Base-by-base conservation (phyloP, 2,329 filamentous ascomycete species). In the Cladorrhinum sp. region DNA sequence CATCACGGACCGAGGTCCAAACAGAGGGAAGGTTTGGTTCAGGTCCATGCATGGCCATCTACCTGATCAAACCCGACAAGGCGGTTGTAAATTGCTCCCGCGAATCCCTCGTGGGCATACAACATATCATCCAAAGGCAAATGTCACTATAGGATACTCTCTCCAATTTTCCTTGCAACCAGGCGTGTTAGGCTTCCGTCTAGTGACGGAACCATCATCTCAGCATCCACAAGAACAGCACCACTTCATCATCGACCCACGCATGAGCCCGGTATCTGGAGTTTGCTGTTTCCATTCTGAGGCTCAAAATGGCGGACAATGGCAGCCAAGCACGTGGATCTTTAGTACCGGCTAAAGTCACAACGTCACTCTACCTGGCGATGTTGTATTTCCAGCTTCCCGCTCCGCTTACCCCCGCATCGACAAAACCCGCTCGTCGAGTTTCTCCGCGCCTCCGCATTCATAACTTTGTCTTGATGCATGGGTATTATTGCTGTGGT, bases 291-390 rank as follows among this genome's bases (percentile, higher is more conserved):
- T 55, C 51, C 53, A 51, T 27, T 27, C 24, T 32, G 38, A 52
- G 58, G 25, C 55, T 56, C 49, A 57, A 58, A 64, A 55, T 58
- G 52, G 23, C 49, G 29, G 49, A 32, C 41, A 16, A 41, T 51
- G 55, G 50, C 24, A 57, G 56, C 53, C 45, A 59, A 59, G 54
- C 20, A 24, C 16, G 49, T 27, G 20, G 49, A 50, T 50, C 49
- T 50, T 50, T 50, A 4, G 3, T 52, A 12, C 58, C 65, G 65
- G 63, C 58, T 66, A 66, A 66, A 66, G 12, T 58, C 58, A 41
- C 53, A 45, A 48, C 48, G 53, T 60, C 52, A 62, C 57, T 23
- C 50, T 59, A 52, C 60, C 23, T 45, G 41, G 41, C 41, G 3
- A 45, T 22, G 41, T 45, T 45, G 41, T 50, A 50, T 50, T 57